Percentiles rank a stretch among this genome's conserved stretches.
Conservation (phyloP, 1,284 basidiomycete species). For the Hypsizygus ulmarius region DNA sequence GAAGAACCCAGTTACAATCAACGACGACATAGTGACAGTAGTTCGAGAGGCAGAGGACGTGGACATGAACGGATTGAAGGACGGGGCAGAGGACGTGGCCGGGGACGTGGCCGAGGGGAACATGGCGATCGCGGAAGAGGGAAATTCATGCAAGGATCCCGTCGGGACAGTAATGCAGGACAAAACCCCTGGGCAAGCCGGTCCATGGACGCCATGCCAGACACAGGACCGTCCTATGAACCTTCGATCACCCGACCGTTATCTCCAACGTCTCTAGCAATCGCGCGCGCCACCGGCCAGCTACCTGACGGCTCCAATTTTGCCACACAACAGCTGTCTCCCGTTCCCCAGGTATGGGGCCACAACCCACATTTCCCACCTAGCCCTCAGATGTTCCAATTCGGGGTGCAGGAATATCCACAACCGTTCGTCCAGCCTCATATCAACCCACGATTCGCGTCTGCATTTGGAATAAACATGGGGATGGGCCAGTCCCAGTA, state of each 20-base stretch:
- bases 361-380: constrained; percentile 17
- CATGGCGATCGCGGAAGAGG: constrained; percentile 20
- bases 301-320: constrained; percentile 26
- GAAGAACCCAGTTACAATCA: constrained; percentile 3
- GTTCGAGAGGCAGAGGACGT: constrained; percentile 27
- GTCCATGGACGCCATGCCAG: constrained; percentile 1
- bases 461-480: constrained; percentile 48
- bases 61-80: constrained; percentile 26
- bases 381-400: constrained; percentile 19
- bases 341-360: not conserved
- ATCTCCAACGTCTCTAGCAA: constrained; percentile 47
- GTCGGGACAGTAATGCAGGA: constrained; percentile 4
- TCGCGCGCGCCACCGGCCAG: constrained; percentile 47
- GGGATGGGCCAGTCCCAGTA: constrained; percentile 7
- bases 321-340: constrained; percentile 9
- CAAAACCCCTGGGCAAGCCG: constrained; percentile 10
- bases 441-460: constrained; percentile 74
- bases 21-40: constrained; percentile 3
- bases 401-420: constrained; percentile 28
- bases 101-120: constrained; percentile 24
- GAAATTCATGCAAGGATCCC: constrained; percentile 16
- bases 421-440: constrained; percentile 68
- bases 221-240: constrained; percentile 21
- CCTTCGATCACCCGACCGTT: constrained; percentile 31
- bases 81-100: constrained; percentile 24